Base-by-base conservation (phyloP, 352 stramenopile genomes). In the Saprolegnia diclina region DNA sequence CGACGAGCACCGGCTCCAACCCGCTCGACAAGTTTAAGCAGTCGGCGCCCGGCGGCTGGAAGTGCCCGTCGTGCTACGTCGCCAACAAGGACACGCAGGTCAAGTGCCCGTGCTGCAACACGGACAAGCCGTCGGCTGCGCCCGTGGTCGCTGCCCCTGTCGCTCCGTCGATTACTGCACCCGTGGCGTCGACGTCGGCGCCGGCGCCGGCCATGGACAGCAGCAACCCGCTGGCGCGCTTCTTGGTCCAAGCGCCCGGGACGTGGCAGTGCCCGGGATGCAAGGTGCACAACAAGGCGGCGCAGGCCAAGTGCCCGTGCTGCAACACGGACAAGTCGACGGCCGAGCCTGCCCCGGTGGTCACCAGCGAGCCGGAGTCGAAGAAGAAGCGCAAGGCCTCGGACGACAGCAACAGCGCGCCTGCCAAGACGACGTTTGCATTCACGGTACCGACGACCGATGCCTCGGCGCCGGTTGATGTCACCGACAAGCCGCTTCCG, bases 341-440 rank as follows among this genome's bases (percentile, higher is more conserved):
- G 13, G 9, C 22, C 19, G 46, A 26, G 13, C 24, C 54, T 63
- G 26, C 54, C 5, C 10, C 61, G 6, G 29, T 10, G 42, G 18
- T 21, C 45, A 72, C 45, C 54, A 64, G 73, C 37, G 89, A 89
- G 55, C 83, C 83, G 24, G 70, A 88, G 44, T 77, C 77, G 16
- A 83, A 76, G 59, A 64, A 72, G 18, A 35, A 71, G 50, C 16
- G 53, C 9, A 37, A 52, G 40, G n/a, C 66, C 2, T 16, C 22
- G 10, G 21, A 21, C 19, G 66, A 65, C 42, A 44, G 32, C 32
- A 37, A 7, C 21, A 54, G 11, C 13, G 16, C 52, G 52, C 35
- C 35, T 10, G 52, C 24, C 35, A 59, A 42, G 5, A 29, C n/a
- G 46, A 5, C 5, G 24, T 54, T 54, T 54, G n/a, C 46, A 54